Evolutionary conservation across 495 filamentous ascomycete species (phyloP).

Genomic region (Penicillium steckii): DNA sequence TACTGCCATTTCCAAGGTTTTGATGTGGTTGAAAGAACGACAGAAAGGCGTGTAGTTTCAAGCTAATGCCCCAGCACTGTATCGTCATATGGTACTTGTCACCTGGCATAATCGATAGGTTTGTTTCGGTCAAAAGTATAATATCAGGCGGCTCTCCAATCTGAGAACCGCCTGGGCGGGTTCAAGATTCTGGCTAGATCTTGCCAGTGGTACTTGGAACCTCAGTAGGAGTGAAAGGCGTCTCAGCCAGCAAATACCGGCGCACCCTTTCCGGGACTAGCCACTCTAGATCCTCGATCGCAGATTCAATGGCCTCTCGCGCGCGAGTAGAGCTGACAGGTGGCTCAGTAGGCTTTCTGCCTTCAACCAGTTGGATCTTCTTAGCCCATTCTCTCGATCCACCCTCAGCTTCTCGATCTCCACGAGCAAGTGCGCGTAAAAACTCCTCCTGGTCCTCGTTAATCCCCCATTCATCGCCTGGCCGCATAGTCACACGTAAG

Average conservation of each 20-base stretch:
- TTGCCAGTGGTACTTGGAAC: neutral
- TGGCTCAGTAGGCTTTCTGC: conserved; percentile 49
- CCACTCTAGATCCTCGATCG: conserved; percentile 54
- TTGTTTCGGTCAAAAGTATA: too few relatives aligned
- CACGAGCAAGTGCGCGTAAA: conserved; percentile 49
- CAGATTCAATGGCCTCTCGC: conserved; percentile 57
- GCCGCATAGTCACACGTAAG: conserved; percentile 70
- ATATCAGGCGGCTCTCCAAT: too few relatives aligned
- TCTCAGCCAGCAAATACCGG: conserved; percentile 51
- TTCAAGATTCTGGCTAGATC: neutral
- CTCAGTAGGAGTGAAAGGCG: conserved; percentile 31
- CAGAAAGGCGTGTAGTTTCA: too few relatives aligned
- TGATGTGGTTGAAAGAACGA: too few relatives aligned
- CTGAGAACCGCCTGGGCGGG: too few relatives aligned
- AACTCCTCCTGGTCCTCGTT: conserved; percentile 59
- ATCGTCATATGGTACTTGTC: too few relatives aligned
- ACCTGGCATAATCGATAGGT: too few relatives aligned
- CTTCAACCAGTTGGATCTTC: conserved; percentile 69
- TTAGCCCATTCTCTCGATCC: conserved; percentile 65
- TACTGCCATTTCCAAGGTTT: too few relatives aligned
- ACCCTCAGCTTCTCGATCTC: conserved; percentile 54
- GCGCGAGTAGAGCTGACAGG: conserved; percentile 79
- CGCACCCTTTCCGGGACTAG: conserved; percentile 64
- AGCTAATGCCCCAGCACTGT: too few relatives aligned
- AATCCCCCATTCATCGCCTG: conserved; percentile 64